A percentile compares a stretch with the other conserved stretches of the same genome.
Conservation (phyloP, 176 grass and related monocot genomes). For the Triticum monococcum region DNA sequence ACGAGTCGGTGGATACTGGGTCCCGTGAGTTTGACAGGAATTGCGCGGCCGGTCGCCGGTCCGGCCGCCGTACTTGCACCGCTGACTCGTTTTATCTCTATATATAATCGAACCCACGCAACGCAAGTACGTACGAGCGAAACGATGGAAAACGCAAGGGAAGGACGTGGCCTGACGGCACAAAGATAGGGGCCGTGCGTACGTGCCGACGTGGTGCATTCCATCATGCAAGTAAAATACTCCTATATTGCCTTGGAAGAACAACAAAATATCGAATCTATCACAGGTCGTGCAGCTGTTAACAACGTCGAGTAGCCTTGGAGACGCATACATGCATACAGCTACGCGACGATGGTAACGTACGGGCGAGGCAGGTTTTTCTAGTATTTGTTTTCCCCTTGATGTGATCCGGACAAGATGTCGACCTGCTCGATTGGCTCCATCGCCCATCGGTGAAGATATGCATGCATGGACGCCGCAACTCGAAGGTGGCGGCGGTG, state of each 20-base stretch:
- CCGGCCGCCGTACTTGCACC: not conserved
- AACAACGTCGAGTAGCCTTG: not conserved
- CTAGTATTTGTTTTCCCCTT: slow-evolving; percentile 8
- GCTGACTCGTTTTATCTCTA: not conserved
- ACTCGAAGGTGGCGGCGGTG: slow-evolving; percentile 10
- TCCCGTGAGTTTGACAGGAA: no score
- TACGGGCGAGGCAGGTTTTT: not conserved
- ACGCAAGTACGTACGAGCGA: not conserved
- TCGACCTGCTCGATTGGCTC: not conserved
- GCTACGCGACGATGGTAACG: not conserved
- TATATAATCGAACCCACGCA: not conserved
- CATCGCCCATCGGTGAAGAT: slow-evolving; percentile 16
- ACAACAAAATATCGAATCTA: not conserved
- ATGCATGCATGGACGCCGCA: slow-evolving; percentile 17
- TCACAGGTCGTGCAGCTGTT: slow-evolving; percentile 1
- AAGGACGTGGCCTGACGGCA: not conserved
- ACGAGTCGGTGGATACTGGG: not conserved
- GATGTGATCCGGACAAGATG: not conserved
- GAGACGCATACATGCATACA: not conserved
- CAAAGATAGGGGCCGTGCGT: not conserved
- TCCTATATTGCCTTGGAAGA: not conserved
- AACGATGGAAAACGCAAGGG: not conserved
- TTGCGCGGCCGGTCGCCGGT: not conserved
- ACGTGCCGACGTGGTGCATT: not conserved
- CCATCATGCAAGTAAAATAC: not conserved